phyloP scores from a whole-genome alignment of 768 basidiomycete species.

The Rhodotorula taiwanensis region DNA sequence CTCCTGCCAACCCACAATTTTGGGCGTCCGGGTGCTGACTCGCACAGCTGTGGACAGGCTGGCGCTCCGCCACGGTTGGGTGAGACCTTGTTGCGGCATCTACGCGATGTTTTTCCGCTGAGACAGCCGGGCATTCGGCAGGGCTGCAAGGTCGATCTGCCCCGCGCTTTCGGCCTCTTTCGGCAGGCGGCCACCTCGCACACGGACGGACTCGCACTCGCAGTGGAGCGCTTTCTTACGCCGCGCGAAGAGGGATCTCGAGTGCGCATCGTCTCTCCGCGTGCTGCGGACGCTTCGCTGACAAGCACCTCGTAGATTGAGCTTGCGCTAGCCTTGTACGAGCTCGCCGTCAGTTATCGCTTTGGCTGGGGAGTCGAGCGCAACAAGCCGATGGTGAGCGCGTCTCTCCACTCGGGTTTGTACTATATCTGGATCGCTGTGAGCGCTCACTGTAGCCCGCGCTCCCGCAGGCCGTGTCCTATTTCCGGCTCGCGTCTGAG shows the following conservation, averaged over 20 bases:
- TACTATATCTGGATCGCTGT: slow-evolving; percentile 49
- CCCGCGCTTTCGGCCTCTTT: slow-evolving; percentile 72
- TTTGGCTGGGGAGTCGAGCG: slow-evolving; percentile 84
- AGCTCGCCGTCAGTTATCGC: slow-evolving; percentile 86
- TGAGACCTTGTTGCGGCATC: slow-evolving; percentile 46
- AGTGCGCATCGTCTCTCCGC: no score
- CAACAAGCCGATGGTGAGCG: slow-evolving; percentile 67
- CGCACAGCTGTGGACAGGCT: no score
- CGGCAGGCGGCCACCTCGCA: slow-evolving; percentile 73
- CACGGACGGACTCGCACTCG: slow-evolving; percentile 65
- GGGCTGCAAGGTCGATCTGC: slow-evolving; percentile 60
- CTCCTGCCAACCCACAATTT: no score
- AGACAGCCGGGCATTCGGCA: background rate
- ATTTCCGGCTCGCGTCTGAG: slow-evolving; percentile 73
- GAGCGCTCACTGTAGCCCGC: background rate
- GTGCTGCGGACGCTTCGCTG: no score
- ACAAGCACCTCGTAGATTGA: slow-evolving; percentile 62
- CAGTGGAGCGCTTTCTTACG: slow-evolving; percentile 48
- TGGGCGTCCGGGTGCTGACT: no score
- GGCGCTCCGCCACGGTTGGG: slow-evolving; percentile 80
- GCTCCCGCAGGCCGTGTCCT: slow-evolving; percentile 44
- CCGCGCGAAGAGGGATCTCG: no score
- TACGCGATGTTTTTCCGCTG: no score
- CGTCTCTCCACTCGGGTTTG: slow-evolving; percentile 40
- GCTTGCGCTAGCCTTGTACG: slow-evolving; percentile 79